Evolutionary conservation across 2,329 filamentous ascomycete species (phyloP).

Genomic region (Penicillium sp.): DNA sequence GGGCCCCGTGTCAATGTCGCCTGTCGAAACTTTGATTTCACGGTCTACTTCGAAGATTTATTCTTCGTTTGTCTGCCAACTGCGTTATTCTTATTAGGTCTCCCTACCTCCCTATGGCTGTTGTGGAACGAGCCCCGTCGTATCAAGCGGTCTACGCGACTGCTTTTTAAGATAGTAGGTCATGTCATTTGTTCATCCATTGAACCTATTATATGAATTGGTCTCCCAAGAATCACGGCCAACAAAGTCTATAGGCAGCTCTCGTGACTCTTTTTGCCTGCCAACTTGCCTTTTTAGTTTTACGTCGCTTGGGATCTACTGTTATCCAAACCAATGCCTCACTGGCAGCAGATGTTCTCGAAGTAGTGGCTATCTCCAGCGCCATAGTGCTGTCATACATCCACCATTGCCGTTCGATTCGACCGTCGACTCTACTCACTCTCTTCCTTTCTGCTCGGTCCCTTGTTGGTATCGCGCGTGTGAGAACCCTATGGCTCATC

Average conservation of each 20-base stretch:
- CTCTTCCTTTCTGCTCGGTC: not conserved
- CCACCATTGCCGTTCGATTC: not conserved
- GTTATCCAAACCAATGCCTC: not conserved
- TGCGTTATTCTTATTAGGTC: not conserved
- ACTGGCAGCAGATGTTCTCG: not conserved
- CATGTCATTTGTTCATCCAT: not conserved
- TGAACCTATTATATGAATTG: not conserved
- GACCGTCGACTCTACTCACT: not conserved
- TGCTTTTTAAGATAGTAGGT: not conserved
- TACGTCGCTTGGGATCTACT: not conserved
- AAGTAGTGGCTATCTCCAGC: not conserved
- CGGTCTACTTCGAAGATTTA: not conserved
- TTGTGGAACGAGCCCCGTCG: not conserved
- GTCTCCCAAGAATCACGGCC: not conserved
- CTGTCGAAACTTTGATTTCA: not conserved
- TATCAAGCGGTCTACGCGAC: not conserved
- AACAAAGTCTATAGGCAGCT: not conserved
- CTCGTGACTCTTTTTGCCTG: not conserved
- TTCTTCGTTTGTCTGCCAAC: not conserved
- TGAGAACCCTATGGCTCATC: not conserved
- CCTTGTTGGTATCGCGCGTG: not conserved
- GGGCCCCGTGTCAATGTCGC: not conserved
- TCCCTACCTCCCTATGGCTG: not conserved
- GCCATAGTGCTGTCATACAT: not conserved
- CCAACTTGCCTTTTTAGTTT: not conserved